A percentile compares a stretch with the other conserved stretches of the same genome.
Evolutionary conservation across 2,329 filamentous ascomycete species (phyloP).

Genomic region (Sporothrix globosa): DNA sequence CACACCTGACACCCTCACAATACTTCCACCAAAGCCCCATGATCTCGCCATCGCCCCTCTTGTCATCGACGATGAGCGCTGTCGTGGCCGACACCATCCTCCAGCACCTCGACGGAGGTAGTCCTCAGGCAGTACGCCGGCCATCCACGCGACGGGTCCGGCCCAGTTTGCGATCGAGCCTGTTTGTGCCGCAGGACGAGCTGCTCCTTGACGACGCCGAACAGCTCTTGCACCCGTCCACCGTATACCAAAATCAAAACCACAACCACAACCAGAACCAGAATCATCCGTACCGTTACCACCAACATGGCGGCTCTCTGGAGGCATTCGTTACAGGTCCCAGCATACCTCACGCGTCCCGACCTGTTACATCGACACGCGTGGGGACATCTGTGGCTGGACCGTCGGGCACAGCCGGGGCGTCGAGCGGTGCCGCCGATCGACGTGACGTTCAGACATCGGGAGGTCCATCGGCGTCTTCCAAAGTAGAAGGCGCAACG

Average conservation of each 20-base stretch:
- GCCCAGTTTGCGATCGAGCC: constrained; percentile 56
- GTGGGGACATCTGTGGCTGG: not conserved
- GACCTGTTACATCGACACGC: not conserved
- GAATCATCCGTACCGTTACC: constrained; percentile 26
- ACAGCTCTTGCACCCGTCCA: constrained; percentile 27
- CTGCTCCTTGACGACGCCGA: constrained; percentile 40
- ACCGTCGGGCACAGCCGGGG: not conserved
- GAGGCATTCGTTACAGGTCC: not conserved
- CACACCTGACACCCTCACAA: constrained; percentile 6
- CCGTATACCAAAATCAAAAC: constrained; percentile 27
- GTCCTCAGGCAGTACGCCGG: constrained; percentile 46
- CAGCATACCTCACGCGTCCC: not conserved
- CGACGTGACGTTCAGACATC: not conserved
- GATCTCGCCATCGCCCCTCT: constrained; percentile 60
- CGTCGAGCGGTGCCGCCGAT: not conserved
- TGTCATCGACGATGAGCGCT: constrained; percentile 62
- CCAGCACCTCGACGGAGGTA: constrained; percentile 44
- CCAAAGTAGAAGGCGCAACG: constrained; percentile 10
- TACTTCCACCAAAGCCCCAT: constrained; percentile 50
- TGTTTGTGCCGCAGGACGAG: constrained; percentile 56
- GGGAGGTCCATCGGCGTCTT: not conserved
- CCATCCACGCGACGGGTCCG: constrained; percentile 54
- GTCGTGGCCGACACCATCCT: constrained; percentile 61
- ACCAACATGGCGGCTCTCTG: constrained; percentile 30
- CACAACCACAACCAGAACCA: not conserved